Evolutionary conservation across 225 moss, liverwort and hornwort genomes (phyloP), one percentile per base, ranked within the genome.

Genomic region (Climacium dendroides): DNA sequence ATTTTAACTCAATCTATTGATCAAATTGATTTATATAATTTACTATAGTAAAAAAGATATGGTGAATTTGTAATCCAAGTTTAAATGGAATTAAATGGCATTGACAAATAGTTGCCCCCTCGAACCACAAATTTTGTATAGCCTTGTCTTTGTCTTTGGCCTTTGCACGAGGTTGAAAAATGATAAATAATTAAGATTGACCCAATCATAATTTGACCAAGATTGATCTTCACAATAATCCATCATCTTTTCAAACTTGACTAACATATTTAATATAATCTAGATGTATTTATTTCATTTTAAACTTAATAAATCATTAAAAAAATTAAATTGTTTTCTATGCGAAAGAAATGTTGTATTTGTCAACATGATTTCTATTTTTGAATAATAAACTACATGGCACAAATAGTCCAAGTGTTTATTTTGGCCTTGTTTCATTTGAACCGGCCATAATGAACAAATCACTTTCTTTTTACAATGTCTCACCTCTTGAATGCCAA

Each of bases 91-190:
- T n/a, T n/a, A n/a, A n/a, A 69, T 69, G 10, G 23, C 24, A 39
- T 13, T 7, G 10, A 24, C 0, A 14, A 39, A 69, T 2, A 23
- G 1, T 23, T 24, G 4, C 14, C 14, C 7, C 0, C 2, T 2
- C 2, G 37, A 69, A 39, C 8, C 26, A 3, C 9, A 15, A 41
- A 70, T 26, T 13, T 41, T 15, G 9, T 41, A 25, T 15, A 8
- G 1, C 25, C 14, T 41, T 23, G 6, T 23, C 4, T 2, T 67
- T 39, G 24, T 23, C 4, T 2, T 67, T 39, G 24, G 41, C 26
- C 0, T 43, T 1, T 41, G 0, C 1, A 15, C 5, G 0, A 71
- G 0, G 2, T 43, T n/a, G n/a, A n/a, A n/a, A n/a, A n/a, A n/a
- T n/a, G n/a, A n/a, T n/a, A n/a, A n/a, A n/a, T n/a, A n/a, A n/a